Evolutionary conservation across 345 rosid species (phyloP).

Genomic region (Arabidopsis thaliana): TAIR10.1 NC_003075.7:13654501-13655000

Average conservation of each 20-base stretch:
- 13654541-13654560: slow-evolving; percentile 86
- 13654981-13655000: slow-evolving; percentile 98
- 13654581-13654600: slow-evolving; percentile 84
- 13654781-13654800: slow-evolving; percentile 66
- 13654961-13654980: slow-evolving; percentile 98
- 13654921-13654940: slow-evolving; percentile 93
- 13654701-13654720: slow-evolving; percentile 58
- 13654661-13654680: slow-evolving; percentile 84
- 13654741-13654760: slow-evolving; percentile 62
- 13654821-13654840: slow-evolving; percentile 55
- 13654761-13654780: slow-evolving; percentile 61
- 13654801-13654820: slow-evolving; percentile 67
- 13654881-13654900: slow-evolving; percentile 92
- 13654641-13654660: slow-evolving; percentile 83
- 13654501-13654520: slow-evolving; percentile 72
- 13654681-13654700: slow-evolving; percentile 77
- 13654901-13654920: slow-evolving; percentile 99
- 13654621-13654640: slow-evolving; percentile 68
- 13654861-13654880: slow-evolving; percentile 81
- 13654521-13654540: slow-evolving; percentile 72
- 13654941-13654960: slow-evolving; percentile 84
- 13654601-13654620: slow-evolving; percentile 81
- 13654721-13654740: slow-evolving; percentile 61
- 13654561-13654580: slow-evolving; percentile 76
- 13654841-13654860: slow-evolving; percentile 75